Evolutionary conservation across 176 grass and related monocot genomes (phyloP), one percentile per base, ranked within the genome.

Genomic region (Raddia distichophylla): DNA sequence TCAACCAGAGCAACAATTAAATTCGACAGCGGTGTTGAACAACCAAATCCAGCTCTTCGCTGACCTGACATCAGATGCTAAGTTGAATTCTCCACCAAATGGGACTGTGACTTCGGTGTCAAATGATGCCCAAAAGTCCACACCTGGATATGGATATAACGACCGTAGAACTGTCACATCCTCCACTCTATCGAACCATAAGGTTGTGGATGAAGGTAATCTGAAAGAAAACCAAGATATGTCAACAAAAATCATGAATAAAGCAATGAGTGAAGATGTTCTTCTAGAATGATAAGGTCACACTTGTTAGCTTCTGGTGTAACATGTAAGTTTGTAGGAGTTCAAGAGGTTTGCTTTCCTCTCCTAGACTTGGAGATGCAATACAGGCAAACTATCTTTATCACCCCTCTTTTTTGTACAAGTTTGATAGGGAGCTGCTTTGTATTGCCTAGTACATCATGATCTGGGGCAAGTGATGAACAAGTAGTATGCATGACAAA

Each of bases 321-420:
- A 82, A 88, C 82, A 47, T 78, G 78, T 82, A 86, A 88, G 86
- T 88, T 77, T 53, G 74, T 90, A 90, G 88, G 88, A 74, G 42
- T 55, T 68, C 8, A 72, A 56, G 54, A 60, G 33, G 53, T 19
- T 27, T 67, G 74, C 65, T 89, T 82, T 77, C 35, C 60, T 80
- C 77, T 71, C 59, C 66, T 66, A 20, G 45, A 37, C 69, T 63
- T 51, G 37, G 70, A 83, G 67, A 86, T 69, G 83, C 83, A 71
- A 67, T 62, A 73, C 80, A 83, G 76, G 79, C 74, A 86, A 45
- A 56, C 78, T 74, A 45, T 78, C 76, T 85, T 45, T 79, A 67
- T 52, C 64, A 80, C 60, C 35, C 68, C 67, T 13, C 43, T 74
- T 71, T 86, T 86, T 86, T 85, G 71, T 85, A 33, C 37, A 74